These are phyloP conservation scores for Trypanosoma scelopori DNA, from an alignment of 208 protist genomes.

Conservation along the genomic window DNA sequence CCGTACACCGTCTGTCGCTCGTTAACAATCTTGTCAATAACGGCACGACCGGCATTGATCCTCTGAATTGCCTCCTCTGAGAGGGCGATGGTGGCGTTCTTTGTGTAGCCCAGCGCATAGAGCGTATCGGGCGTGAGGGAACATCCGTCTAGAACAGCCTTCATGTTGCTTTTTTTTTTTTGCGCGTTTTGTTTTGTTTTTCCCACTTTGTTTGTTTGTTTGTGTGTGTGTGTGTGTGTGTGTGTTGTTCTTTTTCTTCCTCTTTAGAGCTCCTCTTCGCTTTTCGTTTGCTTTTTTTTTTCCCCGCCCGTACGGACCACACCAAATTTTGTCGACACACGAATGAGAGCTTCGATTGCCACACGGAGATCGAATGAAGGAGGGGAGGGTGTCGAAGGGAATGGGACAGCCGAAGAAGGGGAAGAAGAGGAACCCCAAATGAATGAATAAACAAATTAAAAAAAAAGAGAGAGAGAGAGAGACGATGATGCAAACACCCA, in stretches of 20 bases:
- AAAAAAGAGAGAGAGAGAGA: conserved; percentile 17
- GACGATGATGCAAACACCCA: background rate
- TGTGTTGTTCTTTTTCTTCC: background rate
- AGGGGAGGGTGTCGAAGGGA: no score
- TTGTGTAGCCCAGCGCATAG: conserved; percentile 19
- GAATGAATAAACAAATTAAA: background rate
- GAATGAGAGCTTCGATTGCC: background rate
- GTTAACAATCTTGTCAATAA: conserved; percentile 33
- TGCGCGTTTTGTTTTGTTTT: background rate
- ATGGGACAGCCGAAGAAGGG: background rate
- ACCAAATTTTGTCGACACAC: conserved; percentile 1
- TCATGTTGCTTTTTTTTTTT: conserved; percentile 14
- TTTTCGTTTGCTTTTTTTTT: background rate
- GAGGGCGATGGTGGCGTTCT: conserved; percentile 11
- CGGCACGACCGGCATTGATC: conserved; percentile 21
- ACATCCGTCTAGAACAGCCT: conserved; percentile 26
- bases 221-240: background rate
- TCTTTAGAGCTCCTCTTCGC: background rate
- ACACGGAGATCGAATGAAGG: no score
- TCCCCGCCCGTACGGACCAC: no score
- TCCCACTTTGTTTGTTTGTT: background rate
- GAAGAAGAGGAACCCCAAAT: conserved; percentile 2
- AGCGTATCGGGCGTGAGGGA: conserved; percentile 25
- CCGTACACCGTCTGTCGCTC: conserved; percentile 50
- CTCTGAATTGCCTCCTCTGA: conserved; percentile 4